These are phyloP conservation scores for Cladosporium sp. DNA, from an alignment of 2,329 filamentous ascomycete species.

Conservation along the genomic window DNA sequence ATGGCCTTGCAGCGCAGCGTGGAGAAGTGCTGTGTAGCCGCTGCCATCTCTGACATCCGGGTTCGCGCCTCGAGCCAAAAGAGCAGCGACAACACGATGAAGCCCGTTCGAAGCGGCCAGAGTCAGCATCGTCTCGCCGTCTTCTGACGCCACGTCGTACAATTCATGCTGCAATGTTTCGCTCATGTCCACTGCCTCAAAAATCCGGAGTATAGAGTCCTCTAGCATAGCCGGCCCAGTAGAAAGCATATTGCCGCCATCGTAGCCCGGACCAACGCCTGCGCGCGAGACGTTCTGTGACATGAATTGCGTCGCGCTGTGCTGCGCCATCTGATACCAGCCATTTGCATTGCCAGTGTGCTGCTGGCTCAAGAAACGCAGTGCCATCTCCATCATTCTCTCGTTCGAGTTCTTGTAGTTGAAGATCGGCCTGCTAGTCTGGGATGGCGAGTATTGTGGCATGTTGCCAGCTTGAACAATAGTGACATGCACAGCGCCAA, in stretches of 20 bases:
- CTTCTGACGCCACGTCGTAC: constrained; percentile 63
- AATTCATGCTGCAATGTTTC: constrained; percentile 68
- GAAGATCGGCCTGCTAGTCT: constrained; percentile 47
- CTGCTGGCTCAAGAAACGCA: constrained; percentile 40
- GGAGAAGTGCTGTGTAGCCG: constrained; percentile 79
- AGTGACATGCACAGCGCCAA: constrained; percentile 71
- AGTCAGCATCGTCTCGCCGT: constrained; percentile 80
- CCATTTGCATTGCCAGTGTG: constrained; percentile 36
- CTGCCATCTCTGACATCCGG: constrained; percentile 74
- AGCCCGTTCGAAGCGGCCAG: constrained; percentile 75
- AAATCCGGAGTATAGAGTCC: constrained; percentile 22
- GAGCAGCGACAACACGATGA: constrained; percentile 72
- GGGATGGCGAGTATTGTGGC: constrained; percentile 33
- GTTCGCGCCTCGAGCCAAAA: constrained; percentile 76
- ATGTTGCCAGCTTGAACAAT: constrained; percentile 51
- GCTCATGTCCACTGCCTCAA: constrained; percentile 65
- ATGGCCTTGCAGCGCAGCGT: constrained; percentile 76
- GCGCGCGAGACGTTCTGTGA: constrained; percentile 28
- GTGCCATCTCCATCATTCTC: constrained; percentile 59
- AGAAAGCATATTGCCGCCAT: constrained; percentile 25
- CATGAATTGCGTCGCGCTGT: constrained; percentile 32
- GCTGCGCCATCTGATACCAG: constrained; percentile 36
- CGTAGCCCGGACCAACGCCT: constrained; percentile 23
- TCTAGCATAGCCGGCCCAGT: constrained; percentile 22
- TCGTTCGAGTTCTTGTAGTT: constrained; percentile 73